Percentiles rank a stretch among this genome's conserved stretches.
These are phyloP conservation scores for Pseudozyma hubeiensis DNA, from an alignment of 1,284 basidiomycete genomes.

Conservation along the genomic window DNA sequence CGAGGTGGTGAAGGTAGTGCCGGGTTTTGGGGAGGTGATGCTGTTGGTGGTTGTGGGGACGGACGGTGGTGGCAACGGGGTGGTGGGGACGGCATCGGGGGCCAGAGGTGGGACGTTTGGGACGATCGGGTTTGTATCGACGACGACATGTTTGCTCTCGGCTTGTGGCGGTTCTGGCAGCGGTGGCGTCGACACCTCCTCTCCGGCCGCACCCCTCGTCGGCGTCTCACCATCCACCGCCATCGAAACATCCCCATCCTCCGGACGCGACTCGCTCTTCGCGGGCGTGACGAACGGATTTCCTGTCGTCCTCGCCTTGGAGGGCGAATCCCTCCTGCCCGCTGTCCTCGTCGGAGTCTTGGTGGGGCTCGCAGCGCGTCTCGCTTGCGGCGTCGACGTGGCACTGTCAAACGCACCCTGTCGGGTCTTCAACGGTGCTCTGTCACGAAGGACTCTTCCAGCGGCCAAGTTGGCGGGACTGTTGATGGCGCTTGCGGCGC, in stretches of 20 bases:
- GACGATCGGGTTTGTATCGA: no score
- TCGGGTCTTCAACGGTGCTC: slow-evolving; percentile 12
- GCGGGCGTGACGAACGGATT: slow-evolving; percentile 9
- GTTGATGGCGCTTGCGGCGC: slow-evolving; percentile 2
- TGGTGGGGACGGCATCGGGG: no score
- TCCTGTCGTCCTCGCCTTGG: slow-evolving; percentile 2
- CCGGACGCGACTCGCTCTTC: not conserved
- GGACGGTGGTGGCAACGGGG: no score
- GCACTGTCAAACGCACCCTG: slow-evolving; percentile 6
- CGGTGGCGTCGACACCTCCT: no score
- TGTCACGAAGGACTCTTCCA: slow-evolving; percentile 28
- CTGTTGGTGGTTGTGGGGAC: no score
- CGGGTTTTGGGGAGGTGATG: no score
- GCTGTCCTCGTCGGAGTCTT: slow-evolving; percentile 17
- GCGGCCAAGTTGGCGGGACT: slow-evolving; percentile 13
- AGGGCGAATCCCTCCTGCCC: slow-evolving; percentile 22
- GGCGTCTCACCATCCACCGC: slow-evolving; percentile 26
- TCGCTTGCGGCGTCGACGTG: slow-evolving; percentile 6
- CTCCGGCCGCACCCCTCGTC: not conserved
- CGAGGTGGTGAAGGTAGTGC: not conserved
- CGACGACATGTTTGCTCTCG: no score
- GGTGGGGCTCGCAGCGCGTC: slow-evolving; percentile 16
- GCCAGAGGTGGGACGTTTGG: no score
- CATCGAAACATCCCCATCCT: slow-evolving; percentile 1
- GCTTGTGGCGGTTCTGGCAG: no score